These are phyloP conservation scores for Byssochlamys sp. DNA, from an alignment of 2,329 filamentous ascomycete genomes.

Conservation along the genomic window DNA sequence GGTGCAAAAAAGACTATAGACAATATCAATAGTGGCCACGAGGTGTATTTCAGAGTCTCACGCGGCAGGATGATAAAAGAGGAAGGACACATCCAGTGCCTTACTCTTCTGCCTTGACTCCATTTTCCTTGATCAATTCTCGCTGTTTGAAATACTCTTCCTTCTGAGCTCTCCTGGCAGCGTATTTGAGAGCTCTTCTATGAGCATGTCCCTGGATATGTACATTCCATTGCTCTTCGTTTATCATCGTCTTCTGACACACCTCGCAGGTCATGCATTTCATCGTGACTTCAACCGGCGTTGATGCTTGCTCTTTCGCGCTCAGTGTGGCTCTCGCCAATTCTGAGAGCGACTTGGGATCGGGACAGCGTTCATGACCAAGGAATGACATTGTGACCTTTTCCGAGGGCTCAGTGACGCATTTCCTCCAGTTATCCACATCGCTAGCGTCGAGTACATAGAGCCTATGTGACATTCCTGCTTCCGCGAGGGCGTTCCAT, in stretches of 20 bases:
- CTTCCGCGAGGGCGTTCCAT: slow-evolving; percentile 55
- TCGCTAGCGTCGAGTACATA: slow-evolving; percentile 77
- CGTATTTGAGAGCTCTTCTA: slow-evolving; percentile 45
- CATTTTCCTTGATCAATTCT: slow-evolving; percentile 4
- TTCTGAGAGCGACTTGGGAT: slow-evolving; percentile 48
- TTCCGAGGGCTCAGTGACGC: slow-evolving; percentile 58
- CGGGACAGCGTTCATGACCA: slow-evolving; percentile 43
- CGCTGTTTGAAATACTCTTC: slow-evolving; percentile 23
- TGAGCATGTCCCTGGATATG: slow-evolving; percentile 51
- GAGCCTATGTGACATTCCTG: slow-evolving; percentile 47
- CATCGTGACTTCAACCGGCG: slow-evolving; percentile 36
- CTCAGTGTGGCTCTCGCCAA: slow-evolving; percentile 49
- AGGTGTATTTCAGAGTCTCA: too few species aligned
- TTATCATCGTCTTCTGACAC: slow-evolving; percentile 53
- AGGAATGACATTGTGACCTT: slow-evolving; percentile 57
- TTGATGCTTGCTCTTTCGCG: slow-evolving; percentile 39
- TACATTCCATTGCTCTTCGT: slow-evolving; percentile 47
- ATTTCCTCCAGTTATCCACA: slow-evolving; percentile 48
- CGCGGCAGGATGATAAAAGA: background rate
- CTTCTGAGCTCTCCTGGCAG: slow-evolving; percentile 20
- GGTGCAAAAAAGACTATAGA: too few species aligned
- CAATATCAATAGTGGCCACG: too few species aligned
- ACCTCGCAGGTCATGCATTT: slow-evolving; percentile 54
- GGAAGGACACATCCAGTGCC: background rate
- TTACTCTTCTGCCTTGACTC: background rate